Base-by-base conservation (phyloP, 768 basidiomycete genomes). In the Calocybe cyanea region DNA sequence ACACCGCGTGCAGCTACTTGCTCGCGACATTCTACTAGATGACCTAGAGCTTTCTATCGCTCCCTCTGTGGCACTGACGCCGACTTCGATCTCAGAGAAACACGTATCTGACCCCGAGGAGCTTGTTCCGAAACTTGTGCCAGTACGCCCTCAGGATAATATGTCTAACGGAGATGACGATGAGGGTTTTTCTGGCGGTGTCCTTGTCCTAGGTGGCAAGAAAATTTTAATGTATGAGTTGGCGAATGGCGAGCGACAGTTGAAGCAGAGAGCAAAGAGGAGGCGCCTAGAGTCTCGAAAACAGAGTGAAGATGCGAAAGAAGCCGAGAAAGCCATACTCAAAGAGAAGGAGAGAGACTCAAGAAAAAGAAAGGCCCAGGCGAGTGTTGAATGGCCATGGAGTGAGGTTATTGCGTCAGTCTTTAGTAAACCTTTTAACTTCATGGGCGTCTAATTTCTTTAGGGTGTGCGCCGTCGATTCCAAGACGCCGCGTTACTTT, bases 371-470 rank as follows among this genome's bases (percentile, higher is more conserved):
- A 87, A 79, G 48, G 64, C 81, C 0, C 72, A 67, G 30, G 78
- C 77, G 0, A 57, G 60, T 28, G 71, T 88, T 13, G 75, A 80
- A 11, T 90, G 88, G 89, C 86, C 86, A 7, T 90, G 85, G 81
- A 77, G 73, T 47, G 78, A 81, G 49, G 70, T 91, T 32, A 71
- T 78, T 50, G 79, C 83, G 88, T 91, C 59, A 54, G 47, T 43
- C n/a, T n/a, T 30, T 2, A 28, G n/a, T 38, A 34, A 21, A 45
- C 11, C 23, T 25, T 10, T 15, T n/a, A n/a, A n/a, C n/a, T n/a
- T n/a, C n/a, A n/a, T n/a, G n/a, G n/a, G n/a, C n/a, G n/a, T 14
- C 34, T 35, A 35, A 18, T n/a, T 6, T 48, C 40, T 44, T 20
- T 46, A 21, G 84, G 18, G 78, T 76, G 62, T 80, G 76, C 49